A percentile compares a stretch with the other conserved stretches of the same genome.
phyloP scores from a whole-genome alignment of 352 stramenopile species.

The Salisapilia sapeloensis region DNA sequence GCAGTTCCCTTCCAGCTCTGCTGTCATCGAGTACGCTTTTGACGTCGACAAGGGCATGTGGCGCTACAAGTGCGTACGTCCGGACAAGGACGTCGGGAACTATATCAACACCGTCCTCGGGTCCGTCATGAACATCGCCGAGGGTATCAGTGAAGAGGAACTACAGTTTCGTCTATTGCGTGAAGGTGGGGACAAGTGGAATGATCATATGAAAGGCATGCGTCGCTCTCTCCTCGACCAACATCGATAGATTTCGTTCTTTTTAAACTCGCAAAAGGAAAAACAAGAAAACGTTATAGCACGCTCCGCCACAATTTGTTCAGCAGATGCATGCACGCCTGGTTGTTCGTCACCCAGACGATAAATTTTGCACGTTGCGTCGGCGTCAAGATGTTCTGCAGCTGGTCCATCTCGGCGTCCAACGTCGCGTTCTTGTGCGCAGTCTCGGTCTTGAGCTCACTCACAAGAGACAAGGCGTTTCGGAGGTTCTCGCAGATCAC shows the following conservation, averaged over 20 bases:
- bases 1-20: constrained; percentile 30
- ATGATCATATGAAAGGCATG: constrained; percentile 70
- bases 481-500: constrained; percentile 83
- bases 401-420: constrained; percentile 87
- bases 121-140: constrained; percentile 83
- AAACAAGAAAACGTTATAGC: constrained; percentile 31
- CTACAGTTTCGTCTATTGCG: constrained; percentile 76
- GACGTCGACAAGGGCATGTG: constrained; percentile 78
- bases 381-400: constrained; percentile 88
- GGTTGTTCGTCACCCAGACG: constrained; percentile 92
- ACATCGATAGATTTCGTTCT: too few species aligned
- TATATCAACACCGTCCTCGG: constrained; percentile 83
- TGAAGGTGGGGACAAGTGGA: constrained; percentile 56
- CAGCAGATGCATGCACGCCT: constrained; percentile 91
- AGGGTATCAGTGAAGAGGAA: constrained; percentile 82
- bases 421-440: constrained; percentile 86
- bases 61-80: constrained; percentile 79
- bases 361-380: constrained; percentile 92
- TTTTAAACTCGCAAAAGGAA: too few species aligned
- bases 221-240: constrained; percentile 43
- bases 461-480: constrained; percentile 66
- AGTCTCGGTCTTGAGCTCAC: constrained; percentile 79
- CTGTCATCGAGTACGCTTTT: constrained; percentile 77
- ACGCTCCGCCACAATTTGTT: constrained; percentile 91
- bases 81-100: constrained; percentile 80